phyloP scores from a whole-genome alignment of 495 filamentous ascomycete species.

The Corynascus novoguineensis region DNA sequence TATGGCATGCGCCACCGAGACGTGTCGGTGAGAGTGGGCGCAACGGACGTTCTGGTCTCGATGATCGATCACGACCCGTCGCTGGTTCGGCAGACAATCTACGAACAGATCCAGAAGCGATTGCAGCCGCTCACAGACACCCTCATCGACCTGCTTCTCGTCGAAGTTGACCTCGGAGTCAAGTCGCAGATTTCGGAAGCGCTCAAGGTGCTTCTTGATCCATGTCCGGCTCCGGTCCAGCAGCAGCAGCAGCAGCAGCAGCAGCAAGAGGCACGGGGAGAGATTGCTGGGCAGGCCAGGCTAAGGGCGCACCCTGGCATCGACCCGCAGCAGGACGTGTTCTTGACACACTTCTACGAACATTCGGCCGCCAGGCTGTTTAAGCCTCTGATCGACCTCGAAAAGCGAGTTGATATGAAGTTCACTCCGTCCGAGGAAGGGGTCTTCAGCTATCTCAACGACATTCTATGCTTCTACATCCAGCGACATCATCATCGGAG shows the following conservation, averaged over 20 bases:
- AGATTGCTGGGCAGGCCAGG: slow-evolving; percentile 53
- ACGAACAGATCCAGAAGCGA: slow-evolving; percentile 82
- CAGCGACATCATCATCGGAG: slow-evolving; percentile 80
- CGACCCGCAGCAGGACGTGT: slow-evolving; percentile 75
- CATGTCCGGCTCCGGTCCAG: slow-evolving; percentile 48
- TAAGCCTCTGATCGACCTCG: slow-evolving; percentile 75
- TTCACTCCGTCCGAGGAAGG: slow-evolving; percentile 73
- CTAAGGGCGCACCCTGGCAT: slow-evolving; percentile 41
- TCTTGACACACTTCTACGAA: slow-evolving; percentile 86
- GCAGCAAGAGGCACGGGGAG: slow-evolving; percentile 56
- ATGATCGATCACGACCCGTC: slow-evolving; percentile 93
- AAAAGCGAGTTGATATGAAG: slow-evolving; percentile 52
- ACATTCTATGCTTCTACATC: slow-evolving; percentile 92
- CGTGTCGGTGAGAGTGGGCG: slow-evolving; percentile 80
- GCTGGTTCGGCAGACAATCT: slow-evolving; percentile 89
- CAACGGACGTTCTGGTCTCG: slow-evolving; percentile 87
- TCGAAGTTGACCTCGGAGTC: slow-evolving; percentile 87
- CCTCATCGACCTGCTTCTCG: slow-evolving; percentile 83
- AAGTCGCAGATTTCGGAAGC: slow-evolving; percentile 95
- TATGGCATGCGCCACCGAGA: slow-evolving; percentile 83
- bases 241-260: slow-evolving; percentile 9
- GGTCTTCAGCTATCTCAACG: slow-evolving; percentile 83
- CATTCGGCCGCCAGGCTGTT: slow-evolving; percentile 82
- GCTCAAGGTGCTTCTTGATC: slow-evolving; percentile 89
- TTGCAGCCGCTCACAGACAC: slow-evolving; percentile 86